phyloP scores from a whole-genome alignment of 2,329 filamentous ascomycete species.

The Laburnicola sp. region DNA sequence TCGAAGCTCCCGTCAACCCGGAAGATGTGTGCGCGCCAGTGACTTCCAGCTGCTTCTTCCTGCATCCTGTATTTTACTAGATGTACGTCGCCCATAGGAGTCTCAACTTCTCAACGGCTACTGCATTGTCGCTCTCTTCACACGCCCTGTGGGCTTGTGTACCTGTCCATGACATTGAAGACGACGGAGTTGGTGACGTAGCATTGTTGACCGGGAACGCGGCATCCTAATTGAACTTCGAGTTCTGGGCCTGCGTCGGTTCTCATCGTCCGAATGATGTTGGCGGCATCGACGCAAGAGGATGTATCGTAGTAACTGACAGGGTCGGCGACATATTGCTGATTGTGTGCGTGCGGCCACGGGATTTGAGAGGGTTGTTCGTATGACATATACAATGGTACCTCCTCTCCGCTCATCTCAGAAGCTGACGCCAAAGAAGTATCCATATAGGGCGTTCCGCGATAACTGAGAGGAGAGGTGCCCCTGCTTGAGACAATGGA shows the following conservation, averaged over 20 bases:
- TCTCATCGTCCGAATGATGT: slow-evolving; percentile 52
- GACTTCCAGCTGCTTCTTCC: background rate
- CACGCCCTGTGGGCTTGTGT: slow-evolving; percentile 33
- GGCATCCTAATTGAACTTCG: slow-evolving; percentile 48
- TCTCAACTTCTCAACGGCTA: background rate
- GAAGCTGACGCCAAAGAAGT: slow-evolving; percentile 22
- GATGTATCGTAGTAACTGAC: slow-evolving; percentile 31
- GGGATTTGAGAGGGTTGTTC: slow-evolving; percentile 23
- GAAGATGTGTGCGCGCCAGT: too few species aligned
- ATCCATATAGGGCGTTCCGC: slow-evolving; percentile 26
- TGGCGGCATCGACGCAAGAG: slow-evolving; percentile 48
- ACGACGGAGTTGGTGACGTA: slow-evolving; percentile 49
- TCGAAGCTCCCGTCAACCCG: too few species aligned
- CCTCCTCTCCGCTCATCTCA: slow-evolving; percentile 33
- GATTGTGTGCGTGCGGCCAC: slow-evolving; percentile 23
- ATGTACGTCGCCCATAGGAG: too few species aligned
- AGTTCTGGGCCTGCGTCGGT: slow-evolving; percentile 44
- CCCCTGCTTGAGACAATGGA: slow-evolving; percentile 20
- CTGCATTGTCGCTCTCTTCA: slow-evolving; percentile 13
- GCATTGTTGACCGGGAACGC: slow-evolving; percentile 43
- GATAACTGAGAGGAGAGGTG: too few species aligned
- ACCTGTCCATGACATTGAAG: slow-evolving; percentile 52
- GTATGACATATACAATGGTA: slow-evolving; percentile 28
- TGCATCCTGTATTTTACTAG: too few species aligned
- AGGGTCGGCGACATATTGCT: slow-evolving; percentile 17